Evolutionary conservation across 2,329 filamentous ascomycete species (phyloP).

Genomic region (Dothiorella sarmentorum): DNA sequence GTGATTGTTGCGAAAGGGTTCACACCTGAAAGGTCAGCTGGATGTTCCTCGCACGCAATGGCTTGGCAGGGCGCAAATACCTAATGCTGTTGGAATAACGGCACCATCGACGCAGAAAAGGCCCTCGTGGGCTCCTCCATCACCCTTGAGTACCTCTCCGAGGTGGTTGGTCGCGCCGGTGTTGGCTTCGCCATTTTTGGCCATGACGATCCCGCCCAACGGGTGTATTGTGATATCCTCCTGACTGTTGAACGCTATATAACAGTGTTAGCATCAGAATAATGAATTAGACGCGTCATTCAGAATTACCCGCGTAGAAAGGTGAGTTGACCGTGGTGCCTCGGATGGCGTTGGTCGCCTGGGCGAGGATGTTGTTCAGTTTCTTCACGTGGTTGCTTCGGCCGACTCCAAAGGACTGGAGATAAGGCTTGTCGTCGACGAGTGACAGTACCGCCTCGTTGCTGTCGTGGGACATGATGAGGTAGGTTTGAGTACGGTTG

Average conservation of each 20-base stretch:
- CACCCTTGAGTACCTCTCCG: slow-evolving; percentile 58
- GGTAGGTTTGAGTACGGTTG: slow-evolving; percentile 59
- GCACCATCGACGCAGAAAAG: slow-evolving; percentile 62
- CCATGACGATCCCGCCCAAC: slow-evolving; percentile 64
- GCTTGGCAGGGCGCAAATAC: no score
- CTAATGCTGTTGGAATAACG: slow-evolving; percentile 58
- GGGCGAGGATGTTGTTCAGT: slow-evolving; percentile 51
- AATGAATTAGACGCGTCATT: background rate
- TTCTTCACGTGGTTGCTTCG: slow-evolving; percentile 53
- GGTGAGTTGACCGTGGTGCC: slow-evolving; percentile 60
- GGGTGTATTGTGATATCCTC: slow-evolving; percentile 63
- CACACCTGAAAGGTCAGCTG: slow-evolving; percentile 33
- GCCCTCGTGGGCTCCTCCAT: slow-evolving; percentile 52
- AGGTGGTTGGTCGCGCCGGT: slow-evolving; percentile 60
- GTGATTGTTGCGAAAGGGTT: slow-evolving; percentile 69
- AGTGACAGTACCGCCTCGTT: slow-evolving; percentile 59
- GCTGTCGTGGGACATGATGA: slow-evolving; percentile 66
- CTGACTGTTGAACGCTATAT: background rate
- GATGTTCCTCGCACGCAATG: no score
- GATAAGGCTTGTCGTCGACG: slow-evolving; percentile 56
- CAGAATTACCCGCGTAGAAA: slow-evolving; percentile 44
- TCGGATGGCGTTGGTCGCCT: slow-evolving; percentile 56
- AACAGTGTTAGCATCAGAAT: no score
- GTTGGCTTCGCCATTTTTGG: slow-evolving; percentile 53
- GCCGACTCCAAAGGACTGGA: slow-evolving; percentile 59